These are phyloP conservation scores for Rosellinia necatrix DNA, from an alignment of 2,329 filamentous ascomycete species.

Conservation along the genomic window DNA sequence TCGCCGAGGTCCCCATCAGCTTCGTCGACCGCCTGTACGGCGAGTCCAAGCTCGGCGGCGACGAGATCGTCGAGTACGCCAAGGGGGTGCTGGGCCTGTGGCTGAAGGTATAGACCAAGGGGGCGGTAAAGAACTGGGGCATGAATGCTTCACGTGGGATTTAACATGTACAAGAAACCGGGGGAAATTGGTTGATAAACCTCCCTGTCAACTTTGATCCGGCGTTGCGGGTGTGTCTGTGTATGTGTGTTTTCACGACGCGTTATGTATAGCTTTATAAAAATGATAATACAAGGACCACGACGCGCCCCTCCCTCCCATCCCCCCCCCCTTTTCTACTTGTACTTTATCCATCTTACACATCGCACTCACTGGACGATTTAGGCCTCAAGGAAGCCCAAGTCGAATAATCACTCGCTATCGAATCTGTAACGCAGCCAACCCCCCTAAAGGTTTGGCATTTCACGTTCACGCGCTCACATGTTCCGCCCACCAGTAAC, in stretches of 20 bases:
- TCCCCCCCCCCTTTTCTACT: not conserved
- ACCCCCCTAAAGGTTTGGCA: not conserved
- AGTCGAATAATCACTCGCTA: not conserved
- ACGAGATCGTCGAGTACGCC: slow-evolving; percentile 95
- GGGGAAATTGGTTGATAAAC: slow-evolving; percentile 21
- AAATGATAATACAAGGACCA: slow-evolving; percentile 30
- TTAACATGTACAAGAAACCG: slow-evolving; percentile 23
- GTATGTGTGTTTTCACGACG: slow-evolving; percentile 30
- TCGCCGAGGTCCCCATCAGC: slow-evolving; percentile 93
- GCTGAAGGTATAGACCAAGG: slow-evolving; percentile 72
- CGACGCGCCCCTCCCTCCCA: slow-evolving; percentile 13
- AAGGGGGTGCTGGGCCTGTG: slow-evolving; percentile 81
- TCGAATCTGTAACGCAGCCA: not conserved
- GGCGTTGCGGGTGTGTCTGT: slow-evolving; percentile 36
- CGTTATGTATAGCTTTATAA: slow-evolving; percentile 29
- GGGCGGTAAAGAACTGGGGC: not conserved
- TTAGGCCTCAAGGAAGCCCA: not conserved
- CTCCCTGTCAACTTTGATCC: slow-evolving; percentile 26
- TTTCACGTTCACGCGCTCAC: slow-evolving; percentile 38
- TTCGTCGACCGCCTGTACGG: slow-evolving; percentile 97
- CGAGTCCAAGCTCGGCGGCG: slow-evolving; percentile 90
- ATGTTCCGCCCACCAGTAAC: slow-evolving; percentile 78
- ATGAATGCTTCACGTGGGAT: slow-evolving; percentile 6
- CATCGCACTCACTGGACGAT: too few relatives aligned
- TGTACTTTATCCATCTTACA: not conserved